These are phyloP conservation scores for Salix koriyanagi DNA, from an alignment of 345 rosid species.

Conservation along the genomic window DNA sequence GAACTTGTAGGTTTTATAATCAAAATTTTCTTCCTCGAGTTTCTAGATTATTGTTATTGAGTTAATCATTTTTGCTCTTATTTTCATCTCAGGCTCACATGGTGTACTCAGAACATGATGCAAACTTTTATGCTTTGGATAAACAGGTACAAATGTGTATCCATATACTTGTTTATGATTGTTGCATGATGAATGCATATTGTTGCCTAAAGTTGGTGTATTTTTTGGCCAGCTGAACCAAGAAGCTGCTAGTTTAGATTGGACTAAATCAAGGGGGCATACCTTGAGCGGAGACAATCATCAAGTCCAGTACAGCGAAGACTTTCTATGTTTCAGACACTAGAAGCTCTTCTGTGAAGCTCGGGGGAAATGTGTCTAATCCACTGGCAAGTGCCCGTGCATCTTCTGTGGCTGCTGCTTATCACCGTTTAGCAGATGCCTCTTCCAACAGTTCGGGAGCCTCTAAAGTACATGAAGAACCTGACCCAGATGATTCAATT, in stretches of 20 bases:
- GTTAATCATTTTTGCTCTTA: constrained; percentile 4
- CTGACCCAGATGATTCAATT: constrained; percentile 59
- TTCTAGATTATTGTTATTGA: not conserved
- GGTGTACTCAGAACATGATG: constrained; percentile 88
- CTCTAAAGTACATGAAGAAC: constrained; percentile 46
- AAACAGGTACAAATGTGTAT: constrained; percentile 56
- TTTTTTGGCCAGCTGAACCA: constrained; percentile 56
- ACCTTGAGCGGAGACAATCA: constrained; percentile 43
- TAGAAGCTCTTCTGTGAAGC: constrained; percentile 39
- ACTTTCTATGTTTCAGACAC: constrained; percentile 28
- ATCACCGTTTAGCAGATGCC: constrained; percentile 44
- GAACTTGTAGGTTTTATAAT: constrained; percentile 63
- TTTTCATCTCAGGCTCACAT: constrained; percentile 77
- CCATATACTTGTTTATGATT: not conserved
- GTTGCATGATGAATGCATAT: not conserved
- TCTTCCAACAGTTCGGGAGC: constrained; percentile 18
- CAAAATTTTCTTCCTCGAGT: not conserved
- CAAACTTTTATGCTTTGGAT: constrained; percentile 72
- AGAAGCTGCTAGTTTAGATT: constrained; percentile 80
- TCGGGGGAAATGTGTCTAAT: constrained; percentile 61
- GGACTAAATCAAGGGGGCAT: constrained; percentile 83
- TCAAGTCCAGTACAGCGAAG: constrained; percentile 38
- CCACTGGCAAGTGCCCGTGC: constrained; percentile 61
- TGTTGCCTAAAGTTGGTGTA: not conserved
- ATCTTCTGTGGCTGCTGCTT: constrained; percentile 88